Evolutionary conservation across 2,329 filamentous ascomycete genomes (phyloP).

Genomic region (Scorias spongiosa): DNA sequence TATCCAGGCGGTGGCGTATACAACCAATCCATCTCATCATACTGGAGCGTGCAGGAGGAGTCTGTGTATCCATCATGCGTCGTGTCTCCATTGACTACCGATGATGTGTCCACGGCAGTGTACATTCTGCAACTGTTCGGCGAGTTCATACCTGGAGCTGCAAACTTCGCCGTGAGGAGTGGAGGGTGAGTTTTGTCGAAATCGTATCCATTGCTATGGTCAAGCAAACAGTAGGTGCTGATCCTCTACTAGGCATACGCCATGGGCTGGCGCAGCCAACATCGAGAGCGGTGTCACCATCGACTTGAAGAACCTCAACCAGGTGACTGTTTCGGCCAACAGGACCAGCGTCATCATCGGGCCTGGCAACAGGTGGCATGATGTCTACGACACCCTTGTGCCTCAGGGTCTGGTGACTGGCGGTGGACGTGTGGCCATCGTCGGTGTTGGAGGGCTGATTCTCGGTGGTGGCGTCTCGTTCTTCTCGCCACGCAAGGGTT

Average conservation of each 20-base stretch:
- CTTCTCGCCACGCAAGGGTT: conserved; percentile 33
- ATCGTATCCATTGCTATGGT: too few relatives aligned
- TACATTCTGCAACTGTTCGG: conserved; percentile 5
- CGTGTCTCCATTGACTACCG: conserved; percentile 5
- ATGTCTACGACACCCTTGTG: conserved; percentile 29
- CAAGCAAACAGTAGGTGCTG: too few relatives aligned
- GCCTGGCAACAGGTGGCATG: conserved; percentile 29
- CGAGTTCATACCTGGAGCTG: conserved; percentile 2
- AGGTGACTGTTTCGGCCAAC: conserved; percentile 20
- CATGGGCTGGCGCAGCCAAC: conserved; percentile 8
- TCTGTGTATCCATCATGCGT: conserved; percentile 8
- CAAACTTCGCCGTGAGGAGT: conserved; percentile 11
- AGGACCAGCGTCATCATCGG: conserved; percentile 28
- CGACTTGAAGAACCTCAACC: conserved; percentile 29
- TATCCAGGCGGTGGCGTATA: conserved; percentile 5
- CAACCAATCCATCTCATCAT: conserved; percentile 8
- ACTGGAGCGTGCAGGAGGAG: conserved; percentile 10
- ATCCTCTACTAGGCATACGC: conserved; percentile 4
- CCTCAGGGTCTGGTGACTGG: conserved; percentile 25
- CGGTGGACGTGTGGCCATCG: conserved; percentile 28
- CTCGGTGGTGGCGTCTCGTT: conserved; percentile 34
- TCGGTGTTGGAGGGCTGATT: conserved; percentile 31
- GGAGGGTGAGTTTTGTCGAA: conserved; percentile 5
- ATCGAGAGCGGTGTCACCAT: conserved; percentile 21
- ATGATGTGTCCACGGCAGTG: conserved; percentile 9